Evolutionary conservation across 176 grass and related monocot species (phyloP).

Genomic region (Lolium perenne): DNA sequence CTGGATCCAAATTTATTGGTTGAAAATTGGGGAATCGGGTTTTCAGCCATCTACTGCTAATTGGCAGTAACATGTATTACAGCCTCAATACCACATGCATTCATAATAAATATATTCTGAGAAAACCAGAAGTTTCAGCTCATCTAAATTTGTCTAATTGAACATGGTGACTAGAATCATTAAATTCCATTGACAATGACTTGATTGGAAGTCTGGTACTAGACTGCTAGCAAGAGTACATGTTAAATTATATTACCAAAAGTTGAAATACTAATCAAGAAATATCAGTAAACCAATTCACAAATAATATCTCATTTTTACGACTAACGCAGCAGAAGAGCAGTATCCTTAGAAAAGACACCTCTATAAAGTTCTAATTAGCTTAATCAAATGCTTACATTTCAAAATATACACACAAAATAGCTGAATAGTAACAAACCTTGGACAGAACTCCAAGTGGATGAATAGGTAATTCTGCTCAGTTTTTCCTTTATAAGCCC

Average conservation of each 20-base stretch:
- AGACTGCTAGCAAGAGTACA: background rate
- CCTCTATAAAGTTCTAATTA: too few relatives aligned
- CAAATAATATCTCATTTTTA: background rate
- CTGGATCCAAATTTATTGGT: background rate
- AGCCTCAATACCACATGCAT: slow-evolving; percentile 13
- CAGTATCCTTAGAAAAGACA: too few relatives aligned
- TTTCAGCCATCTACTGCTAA: slow-evolving; percentile 1
- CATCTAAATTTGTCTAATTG: slow-evolving; percentile 12
- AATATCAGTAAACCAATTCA: background rate
- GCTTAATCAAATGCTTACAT: too few relatives aligned
- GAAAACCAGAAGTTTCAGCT: background rate
- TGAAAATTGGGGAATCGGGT: background rate
- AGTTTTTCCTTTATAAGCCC: too few relatives aligned
- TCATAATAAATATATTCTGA: slow-evolving; percentile 15
- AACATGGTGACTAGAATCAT: background rate
- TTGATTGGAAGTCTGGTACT: background rate
- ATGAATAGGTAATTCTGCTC: too few relatives aligned
- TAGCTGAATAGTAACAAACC: too few relatives aligned
- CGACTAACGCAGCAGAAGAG: background rate
- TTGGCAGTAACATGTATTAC: slow-evolving; percentile 4
- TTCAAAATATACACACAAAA: too few relatives aligned
- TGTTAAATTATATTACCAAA: background rate
- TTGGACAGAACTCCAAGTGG: too few relatives aligned
- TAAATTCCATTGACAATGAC: background rate
- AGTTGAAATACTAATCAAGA: background rate